Conservation (phyloP, 768 basidiomycete genomes). For the Rhodotorula taiwanensis region DNA sequence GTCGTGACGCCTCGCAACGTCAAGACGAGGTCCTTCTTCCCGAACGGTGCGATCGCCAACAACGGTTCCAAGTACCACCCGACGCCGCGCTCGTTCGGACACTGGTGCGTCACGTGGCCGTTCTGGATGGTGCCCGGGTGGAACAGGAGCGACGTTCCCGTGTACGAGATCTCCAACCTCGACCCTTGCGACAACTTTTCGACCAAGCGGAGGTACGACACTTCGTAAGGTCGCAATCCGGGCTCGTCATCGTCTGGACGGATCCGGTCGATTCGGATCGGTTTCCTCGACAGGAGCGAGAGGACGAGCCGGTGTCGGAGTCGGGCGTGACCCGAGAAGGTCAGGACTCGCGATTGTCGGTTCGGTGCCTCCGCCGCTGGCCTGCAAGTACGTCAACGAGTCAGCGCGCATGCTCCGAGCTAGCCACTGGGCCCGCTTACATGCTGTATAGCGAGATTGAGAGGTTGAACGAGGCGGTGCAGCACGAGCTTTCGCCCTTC, state of each 20-base stretch:
- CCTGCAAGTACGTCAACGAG: too few relatives aligned
- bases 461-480: too few relatives aligned
- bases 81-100: constrained; percentile 76
- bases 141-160: constrained; percentile 86
- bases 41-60: constrained; percentile 82
- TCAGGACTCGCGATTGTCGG: constrained; percentile 36
- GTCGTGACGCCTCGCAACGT: constrained; percentile 86
- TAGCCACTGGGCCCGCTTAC: neutral
- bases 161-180: constrained; percentile 89
- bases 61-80: constrained; percentile 92
- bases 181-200: constrained; percentile 93
- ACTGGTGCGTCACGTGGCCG: constrained; percentile 73
- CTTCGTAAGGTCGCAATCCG: constrained; percentile 88
- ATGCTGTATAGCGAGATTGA: too few relatives aligned
- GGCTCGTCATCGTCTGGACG: constrained; percentile 89
- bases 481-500: too few relatives aligned
- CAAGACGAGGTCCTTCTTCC: constrained; percentile 74
- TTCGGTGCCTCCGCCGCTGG: neutral
- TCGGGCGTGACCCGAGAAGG: constrained; percentile 62
- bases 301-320: constrained; percentile 77
- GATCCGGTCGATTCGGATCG: constrained; percentile 77
- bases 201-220: constrained; percentile 74
- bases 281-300: constrained; percentile 80
- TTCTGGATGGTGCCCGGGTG: constrained; percentile 89
- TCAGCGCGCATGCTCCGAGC: neutral